Conservation (phyloP, 495 filamentous ascomycete species). For the Aspergillus hancockii region DNA sequence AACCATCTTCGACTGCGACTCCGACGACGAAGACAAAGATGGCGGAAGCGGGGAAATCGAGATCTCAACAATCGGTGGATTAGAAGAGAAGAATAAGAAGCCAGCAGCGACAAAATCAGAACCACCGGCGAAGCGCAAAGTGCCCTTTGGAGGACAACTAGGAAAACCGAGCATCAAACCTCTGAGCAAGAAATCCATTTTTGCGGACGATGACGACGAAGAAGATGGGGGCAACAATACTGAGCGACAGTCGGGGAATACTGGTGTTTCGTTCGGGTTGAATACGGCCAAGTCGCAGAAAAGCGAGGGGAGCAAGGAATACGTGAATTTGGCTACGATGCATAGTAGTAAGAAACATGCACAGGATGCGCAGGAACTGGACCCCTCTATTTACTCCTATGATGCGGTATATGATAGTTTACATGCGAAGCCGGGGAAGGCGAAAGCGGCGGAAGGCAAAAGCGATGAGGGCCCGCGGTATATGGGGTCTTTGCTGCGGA, state of each 20-base stretch:
- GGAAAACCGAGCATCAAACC: constrained; percentile 32
- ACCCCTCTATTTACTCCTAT: constrained; percentile 59
- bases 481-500: constrained; percentile 76
- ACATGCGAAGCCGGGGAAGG: constrained; percentile 42
- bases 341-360: constrained; percentile 50
- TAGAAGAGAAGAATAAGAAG: constrained; percentile 26
- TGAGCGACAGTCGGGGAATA: not conserved
- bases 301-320: constrained; percentile 29
- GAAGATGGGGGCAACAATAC: constrained; percentile 25
- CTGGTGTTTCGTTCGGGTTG: constrained; percentile 4
- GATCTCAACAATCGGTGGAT: constrained; percentile 46
- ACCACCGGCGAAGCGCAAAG: constrained; percentile 40
- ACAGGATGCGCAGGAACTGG: constrained; percentile 46
- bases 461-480: constrained; percentile 67
- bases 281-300: not conserved
- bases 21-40: constrained; percentile 37
- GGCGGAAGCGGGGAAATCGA: constrained; percentile 26
- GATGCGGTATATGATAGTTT: constrained; percentile 56
- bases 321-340: constrained; percentile 51
- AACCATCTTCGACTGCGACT: constrained; percentile 50
- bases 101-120: constrained; percentile 19
- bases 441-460: constrained; percentile 14
- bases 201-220: constrained; percentile 42
- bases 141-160: constrained; percentile 20
- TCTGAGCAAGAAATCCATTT: constrained; percentile 42